These are phyloP conservation scores for Quercus variabilis DNA, from an alignment of 306 rosid genomes.

Conservation along the genomic window DNA sequence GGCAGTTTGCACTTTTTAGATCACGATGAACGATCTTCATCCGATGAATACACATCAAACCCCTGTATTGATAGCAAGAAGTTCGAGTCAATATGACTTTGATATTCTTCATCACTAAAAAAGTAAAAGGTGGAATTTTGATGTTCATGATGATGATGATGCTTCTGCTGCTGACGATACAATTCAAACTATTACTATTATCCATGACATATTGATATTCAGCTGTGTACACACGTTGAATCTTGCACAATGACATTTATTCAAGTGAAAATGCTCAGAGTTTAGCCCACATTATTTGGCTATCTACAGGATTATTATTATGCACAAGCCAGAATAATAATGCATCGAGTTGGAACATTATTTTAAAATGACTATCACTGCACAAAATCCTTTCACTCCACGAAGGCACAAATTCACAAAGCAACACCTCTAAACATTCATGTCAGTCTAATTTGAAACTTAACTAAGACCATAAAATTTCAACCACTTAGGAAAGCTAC, in stretches of 20 bases:
- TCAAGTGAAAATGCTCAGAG: neutral
- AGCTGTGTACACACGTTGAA: neutral
- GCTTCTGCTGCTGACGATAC: no score
- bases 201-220: no score
- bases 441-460: neutral
- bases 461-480: neutral
- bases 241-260: neutral
- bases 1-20: constrained; percentile 92
- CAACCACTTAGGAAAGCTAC: neutral
- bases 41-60: constrained; percentile 96
- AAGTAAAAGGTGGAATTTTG: neutral
- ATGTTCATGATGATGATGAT: neutral
- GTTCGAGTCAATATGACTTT: constrained; percentile 15
- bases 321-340: neutral
- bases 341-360: neutral
- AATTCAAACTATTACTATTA: no score
- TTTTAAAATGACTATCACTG: neutral
- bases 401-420: no score
- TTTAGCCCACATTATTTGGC: neutral
- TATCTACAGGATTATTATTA: neutral
- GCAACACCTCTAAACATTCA: neutral
- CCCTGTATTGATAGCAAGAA: constrained; percentile 52
- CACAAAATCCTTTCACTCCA: neutral
- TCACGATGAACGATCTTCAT: constrained; percentile 98
- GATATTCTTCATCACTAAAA: neutral